Base-by-base conservation (phyloP, 1,139 yeast genomes). In the Suhomyces chickasaworum region DNA sequence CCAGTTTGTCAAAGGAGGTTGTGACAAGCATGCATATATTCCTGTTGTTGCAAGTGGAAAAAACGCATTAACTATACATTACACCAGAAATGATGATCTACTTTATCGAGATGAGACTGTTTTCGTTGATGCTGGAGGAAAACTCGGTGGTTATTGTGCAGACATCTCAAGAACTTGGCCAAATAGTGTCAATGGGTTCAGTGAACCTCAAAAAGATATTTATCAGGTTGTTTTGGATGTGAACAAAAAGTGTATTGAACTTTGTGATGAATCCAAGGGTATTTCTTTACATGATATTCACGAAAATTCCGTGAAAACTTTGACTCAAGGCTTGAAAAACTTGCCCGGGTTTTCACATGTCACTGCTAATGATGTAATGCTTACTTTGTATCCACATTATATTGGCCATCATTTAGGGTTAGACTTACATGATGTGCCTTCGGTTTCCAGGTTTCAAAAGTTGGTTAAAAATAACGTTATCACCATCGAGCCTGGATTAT, bases 81-180 rank as follows among this genome's bases (percentile, higher is more conserved):
- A 91, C 63, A 90, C 96, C 0, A 74, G 95, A 50, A 91, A 91
- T 59, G 95, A 91, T 63, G 96, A 88, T 61, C 66, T 85, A 22
- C 73, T 91, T 49, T 78, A 78, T 48, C 75, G 78, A 39, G 90
- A 84, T 53, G 98, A 93, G 52, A 68, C 90, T 73, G 97, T 91
- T 7, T 79, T 93, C 42, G 89, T 93, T 5, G 99, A 95, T 66
- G 99, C 99, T 2, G 96, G 96, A 0, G 99, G 98, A 5, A 80
- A 89, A 49, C 68, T 86, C 36, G 99, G 98, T 23, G 97, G 97
- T 0, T 95, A 95, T 65, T 86, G 96, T 61, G 85, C 98, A 1
- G 99, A 95, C 65, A 93, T 95, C 39, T 90, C 98, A 1, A 76
- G 99, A 53, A 86, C 98, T 0, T 95, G 99, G 98, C 99, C 99